A percentile compares a stretch with the other conserved stretches of the same genome.
phyloP scores from a whole-genome alignment of 2,329 filamentous ascomycete species.

The Pezicula carpinea region DNA sequence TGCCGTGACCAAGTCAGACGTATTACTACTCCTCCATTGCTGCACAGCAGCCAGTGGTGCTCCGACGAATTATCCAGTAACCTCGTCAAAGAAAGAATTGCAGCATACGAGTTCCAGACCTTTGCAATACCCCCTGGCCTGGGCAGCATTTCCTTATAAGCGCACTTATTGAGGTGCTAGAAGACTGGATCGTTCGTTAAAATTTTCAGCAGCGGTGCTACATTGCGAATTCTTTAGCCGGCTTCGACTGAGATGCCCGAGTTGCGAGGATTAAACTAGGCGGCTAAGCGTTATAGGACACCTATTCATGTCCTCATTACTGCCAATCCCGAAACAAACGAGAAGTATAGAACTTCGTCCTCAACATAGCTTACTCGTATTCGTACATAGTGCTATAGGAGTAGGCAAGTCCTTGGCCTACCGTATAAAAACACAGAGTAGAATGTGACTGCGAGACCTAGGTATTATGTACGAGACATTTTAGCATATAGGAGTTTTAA shows the following conservation, averaged over 20 bases:
- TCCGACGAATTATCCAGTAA: constrained; percentile 1
- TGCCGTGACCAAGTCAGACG: neutral
- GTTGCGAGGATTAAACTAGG: constrained; percentile 2
- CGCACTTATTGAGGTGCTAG: constrained; percentile 15
- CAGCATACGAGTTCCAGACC: constrained; percentile 13
- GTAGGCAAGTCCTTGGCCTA: too few relatives aligned
- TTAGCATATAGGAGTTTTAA: too few relatives aligned
- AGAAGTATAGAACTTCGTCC: constrained; percentile 7
- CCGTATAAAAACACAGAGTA: too few relatives aligned
- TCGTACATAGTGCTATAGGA: too few relatives aligned
- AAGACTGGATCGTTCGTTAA: constrained; percentile 15
- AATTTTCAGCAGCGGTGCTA: constrained; percentile 19
- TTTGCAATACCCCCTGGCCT: constrained; percentile 11
- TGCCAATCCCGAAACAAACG: neutral
- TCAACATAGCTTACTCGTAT: too few relatives aligned
- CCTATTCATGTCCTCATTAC: constrained; percentile 8
- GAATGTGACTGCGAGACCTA: too few relatives aligned
- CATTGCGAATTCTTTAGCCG: constrained; percentile 15
- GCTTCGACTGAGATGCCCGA: constrained; percentile 6
- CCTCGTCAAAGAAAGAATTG: constrained; percentile 11
- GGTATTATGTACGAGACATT: too few relatives aligned
- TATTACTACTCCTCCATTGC: constrained; percentile 8
- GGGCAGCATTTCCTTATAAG: constrained; percentile 15
- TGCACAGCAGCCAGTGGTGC: constrained; percentile 4
- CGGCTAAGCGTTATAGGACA: constrained; percentile 2